These are phyloP conservation scores for Fusarium armeniacum DNA, from an alignment of 2,329 filamentous ascomycete species.

Conservation along the genomic window DNA sequence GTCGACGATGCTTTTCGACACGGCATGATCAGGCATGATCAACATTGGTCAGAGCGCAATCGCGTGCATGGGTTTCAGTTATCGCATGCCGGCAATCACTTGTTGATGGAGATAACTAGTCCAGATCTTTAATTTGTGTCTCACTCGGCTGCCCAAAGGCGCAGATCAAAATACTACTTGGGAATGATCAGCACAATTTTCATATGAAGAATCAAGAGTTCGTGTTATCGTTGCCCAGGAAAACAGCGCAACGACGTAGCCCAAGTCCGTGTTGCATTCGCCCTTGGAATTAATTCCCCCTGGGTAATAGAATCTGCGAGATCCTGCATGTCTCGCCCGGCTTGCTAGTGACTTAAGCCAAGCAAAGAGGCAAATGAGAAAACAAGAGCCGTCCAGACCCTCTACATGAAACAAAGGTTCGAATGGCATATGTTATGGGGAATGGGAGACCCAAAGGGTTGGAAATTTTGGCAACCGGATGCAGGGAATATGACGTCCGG, in stretches of 20 bases:
- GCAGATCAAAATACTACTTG: neutral
- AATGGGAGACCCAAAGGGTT: constrained; percentile 9
- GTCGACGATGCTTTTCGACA: constrained; percentile 3
- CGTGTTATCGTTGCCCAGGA: neutral
- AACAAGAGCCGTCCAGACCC: constrained; percentile 6
- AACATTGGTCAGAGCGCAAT: constrained; percentile 8
- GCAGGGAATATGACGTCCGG: constrained; percentile 15
- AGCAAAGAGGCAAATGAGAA: constrained; percentile 16
- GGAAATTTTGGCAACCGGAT: constrained; percentile 3
- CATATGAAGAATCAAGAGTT: neutral
- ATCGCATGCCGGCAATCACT: constrained; percentile 1
- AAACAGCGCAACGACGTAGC: neutral
- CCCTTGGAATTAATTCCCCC: constrained; percentile 7
- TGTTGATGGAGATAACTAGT: neutral
- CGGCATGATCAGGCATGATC: neutral
- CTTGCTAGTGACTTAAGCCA: constrained; percentile 20
- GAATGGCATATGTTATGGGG: constrained; percentile 5
- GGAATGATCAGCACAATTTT: constrained; percentile 1
- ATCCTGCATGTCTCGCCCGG: constrained; percentile 19
- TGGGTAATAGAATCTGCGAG: constrained; percentile 5
- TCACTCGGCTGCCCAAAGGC: neutral
- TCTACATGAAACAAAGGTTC: constrained; percentile 22
- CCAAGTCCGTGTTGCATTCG: constrained; percentile 6
- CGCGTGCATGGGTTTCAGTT: constrained; percentile 14
- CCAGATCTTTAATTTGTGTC: neutral